These are phyloP conservation scores for Ascoidea tarda DNA, from an alignment of 805 yeast species.

Conservation along the genomic window DNA sequence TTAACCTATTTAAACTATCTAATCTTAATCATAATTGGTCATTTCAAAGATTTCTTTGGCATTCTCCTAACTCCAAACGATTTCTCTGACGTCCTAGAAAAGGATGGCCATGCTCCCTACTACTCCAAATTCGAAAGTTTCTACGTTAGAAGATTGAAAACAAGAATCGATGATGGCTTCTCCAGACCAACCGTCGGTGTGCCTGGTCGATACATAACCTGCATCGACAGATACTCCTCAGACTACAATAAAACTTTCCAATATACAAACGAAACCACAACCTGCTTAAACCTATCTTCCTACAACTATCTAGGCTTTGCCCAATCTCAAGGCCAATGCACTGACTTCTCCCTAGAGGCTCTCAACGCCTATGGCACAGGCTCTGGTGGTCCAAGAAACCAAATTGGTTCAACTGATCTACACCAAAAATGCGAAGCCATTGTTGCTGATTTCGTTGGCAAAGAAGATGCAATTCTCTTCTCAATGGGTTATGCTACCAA, in stretches of 20 bases:
- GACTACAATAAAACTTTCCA: constrained; percentile 52
- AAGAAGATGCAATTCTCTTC: constrained; percentile 74
- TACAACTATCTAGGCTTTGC: constrained; percentile 96
- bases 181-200: constrained; percentile 95
- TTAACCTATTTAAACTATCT: constrained; percentile 80
- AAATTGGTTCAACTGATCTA: constrained; percentile 63
- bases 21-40: constrained; percentile 78
- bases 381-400: constrained; percentile 62
- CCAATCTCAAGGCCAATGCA: constrained; percentile 85
- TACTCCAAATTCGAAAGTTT: constrained; percentile 87
- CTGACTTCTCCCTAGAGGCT: constrained; percentile 54
- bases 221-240: constrained; percentile 64
- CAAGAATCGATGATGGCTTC: constrained; percentile 87
- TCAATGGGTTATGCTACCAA: constrained; percentile 97
- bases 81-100: constrained; percentile 54
- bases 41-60: constrained; percentile 80
- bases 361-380: constrained; percentile 65
- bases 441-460: constrained; percentile 79
- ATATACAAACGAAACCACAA: constrained; percentile 62
- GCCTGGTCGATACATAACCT: constrained; percentile 82
- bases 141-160: constrained; percentile 83
- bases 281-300: constrained; percentile 76
- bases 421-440: constrained; percentile 62
- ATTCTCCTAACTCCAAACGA: constrained; percentile 52
- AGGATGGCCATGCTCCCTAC: constrained; percentile 93